These are phyloP conservation scores for Ceriops zippeliana DNA, from an alignment of 345 rosid species.

Conservation along the genomic window DNA sequence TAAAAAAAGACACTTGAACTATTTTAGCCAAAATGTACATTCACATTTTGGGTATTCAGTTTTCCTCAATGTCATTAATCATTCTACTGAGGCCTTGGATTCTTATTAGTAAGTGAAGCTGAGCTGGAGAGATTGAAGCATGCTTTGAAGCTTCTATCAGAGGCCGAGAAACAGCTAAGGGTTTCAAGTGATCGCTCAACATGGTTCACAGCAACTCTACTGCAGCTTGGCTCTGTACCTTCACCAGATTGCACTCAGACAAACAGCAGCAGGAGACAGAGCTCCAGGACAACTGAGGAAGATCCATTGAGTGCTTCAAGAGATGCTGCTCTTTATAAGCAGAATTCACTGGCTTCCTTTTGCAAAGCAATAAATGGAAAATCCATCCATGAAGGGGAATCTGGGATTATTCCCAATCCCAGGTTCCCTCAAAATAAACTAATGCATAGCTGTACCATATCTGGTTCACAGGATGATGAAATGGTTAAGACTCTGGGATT, in stretches of 20 bases:
- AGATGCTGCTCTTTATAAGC: slow-evolving; percentile 55
- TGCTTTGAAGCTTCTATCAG: slow-evolving; percentile 94
- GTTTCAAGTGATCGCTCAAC: slow-evolving; percentile 89
- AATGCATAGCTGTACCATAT: slow-evolving; percentile 31
- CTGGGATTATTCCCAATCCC: slow-evolving; percentile 31
- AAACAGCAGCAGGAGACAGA: slow-evolving; percentile 77
- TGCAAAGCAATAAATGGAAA: slow-evolving; percentile 41
- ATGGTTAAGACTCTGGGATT: slow-evolving; percentile 37
- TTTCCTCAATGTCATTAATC: not conserved
- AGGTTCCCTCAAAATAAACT: slow-evolving; percentile 34
- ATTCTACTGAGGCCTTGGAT: slow-evolving; percentile 8
- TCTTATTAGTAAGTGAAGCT: slow-evolving; percentile 66
- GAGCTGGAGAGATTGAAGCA: slow-evolving; percentile 85
- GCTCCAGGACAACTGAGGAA: slow-evolving; percentile 82
- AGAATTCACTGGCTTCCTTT: slow-evolving; percentile 52
- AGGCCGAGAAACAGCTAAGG: slow-evolving; percentile 87
- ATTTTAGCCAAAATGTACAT: too few relatives aligned
- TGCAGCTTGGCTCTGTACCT: slow-evolving; percentile 88
- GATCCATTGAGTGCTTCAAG: slow-evolving; percentile 66
- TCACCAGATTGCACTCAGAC: slow-evolving; percentile 70
- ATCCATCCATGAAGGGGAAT: slow-evolving; percentile 39
- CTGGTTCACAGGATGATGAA: slow-evolving; percentile 39
- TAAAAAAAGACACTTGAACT: too few relatives aligned
- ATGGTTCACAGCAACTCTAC: slow-evolving; percentile 91
- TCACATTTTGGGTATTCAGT: not conserved